phyloP scores from a whole-genome alignment of 164 flowering plant genomes.

The Vitis riparia region DNA sequence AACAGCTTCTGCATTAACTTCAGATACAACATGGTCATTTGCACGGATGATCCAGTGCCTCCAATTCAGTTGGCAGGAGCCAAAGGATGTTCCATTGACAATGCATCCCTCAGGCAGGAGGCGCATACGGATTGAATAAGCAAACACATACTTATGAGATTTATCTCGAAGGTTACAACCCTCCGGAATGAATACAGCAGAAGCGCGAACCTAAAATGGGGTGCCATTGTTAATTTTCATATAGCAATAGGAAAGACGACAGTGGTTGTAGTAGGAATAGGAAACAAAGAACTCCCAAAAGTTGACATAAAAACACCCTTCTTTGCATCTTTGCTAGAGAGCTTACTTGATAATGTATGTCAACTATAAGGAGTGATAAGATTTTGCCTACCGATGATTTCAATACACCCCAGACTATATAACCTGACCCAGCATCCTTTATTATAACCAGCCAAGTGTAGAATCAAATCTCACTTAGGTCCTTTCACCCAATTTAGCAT shows the following conservation, averaged over 20 bases:
- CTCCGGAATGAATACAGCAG: constrained; percentile 88
- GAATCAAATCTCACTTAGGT: too few species aligned
- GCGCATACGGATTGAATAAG: constrained; percentile 86
- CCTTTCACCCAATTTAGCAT: too few species aligned
- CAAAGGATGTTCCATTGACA: constrained; percentile 47
- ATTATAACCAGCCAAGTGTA: too few species aligned
- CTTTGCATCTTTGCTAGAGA: background rate
- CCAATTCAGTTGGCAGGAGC: constrained; percentile 78
- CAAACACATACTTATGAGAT: constrained; percentile 46
- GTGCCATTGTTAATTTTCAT: constrained; percentile 6
- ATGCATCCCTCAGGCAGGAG: constrained; percentile 64
- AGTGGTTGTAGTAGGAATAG: background rate
- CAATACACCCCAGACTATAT: too few species aligned
- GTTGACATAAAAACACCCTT: background rate
- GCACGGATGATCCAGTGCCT: constrained; percentile 83
- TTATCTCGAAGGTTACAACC: constrained; percentile 41
- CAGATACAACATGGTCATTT: constrained; percentile 46
- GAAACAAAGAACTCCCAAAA: background rate
- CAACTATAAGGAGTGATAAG: too few species aligned
- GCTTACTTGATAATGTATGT: background rate
- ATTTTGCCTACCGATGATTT: too few species aligned
- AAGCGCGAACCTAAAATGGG: constrained; percentile 73
- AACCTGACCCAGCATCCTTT: too few species aligned
- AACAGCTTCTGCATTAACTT: constrained; percentile 72
- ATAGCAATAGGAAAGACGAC: background rate